phyloP scores from a whole-genome alignment of 441 rosid genomes.

The Erysimum pusillum region DNA sequence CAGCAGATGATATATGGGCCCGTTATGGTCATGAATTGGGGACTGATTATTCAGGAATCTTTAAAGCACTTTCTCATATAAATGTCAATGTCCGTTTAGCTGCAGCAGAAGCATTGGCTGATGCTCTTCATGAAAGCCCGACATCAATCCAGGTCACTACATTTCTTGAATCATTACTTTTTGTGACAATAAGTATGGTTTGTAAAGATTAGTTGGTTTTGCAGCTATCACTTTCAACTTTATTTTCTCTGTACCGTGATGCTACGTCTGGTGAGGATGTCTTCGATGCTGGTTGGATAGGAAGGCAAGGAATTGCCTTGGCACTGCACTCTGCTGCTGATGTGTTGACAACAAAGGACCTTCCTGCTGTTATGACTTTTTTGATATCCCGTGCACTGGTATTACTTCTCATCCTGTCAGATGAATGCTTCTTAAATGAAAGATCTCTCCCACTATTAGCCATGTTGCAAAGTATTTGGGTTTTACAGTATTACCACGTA shows the following conservation, averaged over 20 bases:
- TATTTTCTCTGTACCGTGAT: slow-evolving; percentile 94
- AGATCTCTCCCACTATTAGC: slow-evolving; percentile 19
- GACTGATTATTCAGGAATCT: slow-evolving; percentile 88
- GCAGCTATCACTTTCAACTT: slow-evolving; percentile 92
- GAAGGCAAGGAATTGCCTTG: slow-evolving; percentile 96
- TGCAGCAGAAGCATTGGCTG: slow-evolving; percentile 98
- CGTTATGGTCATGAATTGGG: slow-evolving; percentile 93
- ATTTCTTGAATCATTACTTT: slow-evolving; percentile 29
- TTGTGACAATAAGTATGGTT: slow-evolving; percentile 30
- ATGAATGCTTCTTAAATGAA: slow-evolving; percentile 32
- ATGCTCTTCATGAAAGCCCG: slow-evolving; percentile 96
- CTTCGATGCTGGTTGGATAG: slow-evolving; percentile 90
- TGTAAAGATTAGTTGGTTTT: slow-evolving; percentile 46
- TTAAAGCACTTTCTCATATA: slow-evolving; percentile 77
- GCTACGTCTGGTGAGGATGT: slow-evolving; percentile 62
- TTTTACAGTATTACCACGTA: slow-evolving; percentile 10
- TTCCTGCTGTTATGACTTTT: slow-evolving; percentile 98
- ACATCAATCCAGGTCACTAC: slow-evolving; percentile 81
- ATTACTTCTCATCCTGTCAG: slow-evolving; percentile 46
- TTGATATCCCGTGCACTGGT: slow-evolving; percentile 98
- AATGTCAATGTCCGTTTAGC: slow-evolving; percentile 92
- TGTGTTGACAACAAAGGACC: slow-evolving; percentile 93
- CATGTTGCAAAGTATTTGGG: slow-evolving; percentile 23
- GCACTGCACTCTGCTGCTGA: slow-evolving; percentile 95
- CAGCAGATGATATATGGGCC: slow-evolving; percentile 98